Percentiles rank a stretch among this genome's conserved stretches.
These are phyloP conservation scores for peach (Prunus persica) DNA, from an alignment of 306 rosid species.

Conservation along the genomic window DNA sequence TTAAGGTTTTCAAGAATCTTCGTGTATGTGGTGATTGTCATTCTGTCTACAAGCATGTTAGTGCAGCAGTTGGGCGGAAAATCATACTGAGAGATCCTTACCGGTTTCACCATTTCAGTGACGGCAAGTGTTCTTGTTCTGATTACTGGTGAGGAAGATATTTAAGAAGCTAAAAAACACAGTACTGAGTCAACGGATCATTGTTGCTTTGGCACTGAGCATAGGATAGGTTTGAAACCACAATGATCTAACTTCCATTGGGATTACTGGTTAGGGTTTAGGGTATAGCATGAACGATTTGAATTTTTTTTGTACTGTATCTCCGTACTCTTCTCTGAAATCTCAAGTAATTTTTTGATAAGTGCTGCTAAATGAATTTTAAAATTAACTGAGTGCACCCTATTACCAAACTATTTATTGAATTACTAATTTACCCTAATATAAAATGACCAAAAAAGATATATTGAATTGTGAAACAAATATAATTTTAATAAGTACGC, in stretches of 20 bases:
- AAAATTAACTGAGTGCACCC: no score
- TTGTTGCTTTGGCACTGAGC: not conserved
- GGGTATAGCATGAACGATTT: not conserved
- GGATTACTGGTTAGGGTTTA: not conserved
- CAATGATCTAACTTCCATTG: not conserved
- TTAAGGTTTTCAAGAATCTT: slow-evolving; percentile 82
- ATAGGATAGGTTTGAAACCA: not conserved
- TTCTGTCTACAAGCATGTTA: slow-evolving; percentile 73
- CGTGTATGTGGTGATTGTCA: slow-evolving; percentile 97
- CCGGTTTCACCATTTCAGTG: slow-evolving; percentile 80
- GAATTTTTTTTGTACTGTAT: not conserved
- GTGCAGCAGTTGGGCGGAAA: slow-evolving; percentile 56
- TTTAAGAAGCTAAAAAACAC: not conserved
- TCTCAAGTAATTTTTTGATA: not conserved
- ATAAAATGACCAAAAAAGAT: no score
- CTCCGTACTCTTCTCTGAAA: not conserved
- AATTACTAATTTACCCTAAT: no score
- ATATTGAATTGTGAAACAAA: no score
- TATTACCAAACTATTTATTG: no score
- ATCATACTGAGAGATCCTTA: slow-evolving; percentile 77
- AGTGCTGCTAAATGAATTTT: no score
- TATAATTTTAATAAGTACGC: no score
- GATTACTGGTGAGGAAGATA: slow-evolving; percentile 65
- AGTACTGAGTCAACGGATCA: not conserved
- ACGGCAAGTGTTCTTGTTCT: slow-evolving; percentile 80